Evolutionary conservation across 192 early-diverging fungal genomes (phyloP).

Genomic region (Linnemannia exigua): DNA sequence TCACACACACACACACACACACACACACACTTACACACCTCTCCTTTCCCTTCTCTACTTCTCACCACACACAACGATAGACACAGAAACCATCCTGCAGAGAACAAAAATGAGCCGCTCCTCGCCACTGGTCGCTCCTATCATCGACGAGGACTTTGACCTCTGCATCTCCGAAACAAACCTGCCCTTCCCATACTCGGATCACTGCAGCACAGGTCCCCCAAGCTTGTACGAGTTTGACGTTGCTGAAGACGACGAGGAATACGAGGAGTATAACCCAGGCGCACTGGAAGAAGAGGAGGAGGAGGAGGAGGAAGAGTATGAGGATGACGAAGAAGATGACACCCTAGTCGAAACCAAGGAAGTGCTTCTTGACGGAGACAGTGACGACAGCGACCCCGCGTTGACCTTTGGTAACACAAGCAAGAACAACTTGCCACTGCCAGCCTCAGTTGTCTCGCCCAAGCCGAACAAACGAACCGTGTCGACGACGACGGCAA

Average conservation of each 20-base stretch:
- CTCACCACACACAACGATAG: neutral
- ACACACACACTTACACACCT: neutral
- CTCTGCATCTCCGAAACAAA: conserved; percentile 54
- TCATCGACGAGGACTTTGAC: conserved; percentile 57
- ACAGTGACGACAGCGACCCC: conserved; percentile 16
- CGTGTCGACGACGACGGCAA: neutral
- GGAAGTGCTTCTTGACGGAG: conserved; percentile 3
- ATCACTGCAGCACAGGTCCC: conserved; percentile 55
- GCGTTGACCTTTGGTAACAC: neutral
- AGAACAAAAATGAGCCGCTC: conserved; percentile 27
- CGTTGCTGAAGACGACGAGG: conserved; percentile 11
- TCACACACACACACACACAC: neutral
- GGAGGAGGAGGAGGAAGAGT: conserved; percentile 1
- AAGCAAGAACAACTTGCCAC: neutral
- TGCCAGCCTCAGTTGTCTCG: neutral
- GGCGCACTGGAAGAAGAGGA: neutral
- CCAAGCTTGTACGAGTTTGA: conserved; percentile 52
- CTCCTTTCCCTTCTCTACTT: neutral
- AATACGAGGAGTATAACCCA: conserved; percentile 1
- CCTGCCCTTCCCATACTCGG: conserved; percentile 54
- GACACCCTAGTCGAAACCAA: neutral
- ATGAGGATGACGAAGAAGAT: conserved; percentile 8
- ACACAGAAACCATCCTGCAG: neutral
- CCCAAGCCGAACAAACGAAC: neutral
- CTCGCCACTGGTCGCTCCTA: conserved; percentile 19